Base-by-base conservation (phyloP, 345 rosid species). In the Balakata baccata region DNA sequence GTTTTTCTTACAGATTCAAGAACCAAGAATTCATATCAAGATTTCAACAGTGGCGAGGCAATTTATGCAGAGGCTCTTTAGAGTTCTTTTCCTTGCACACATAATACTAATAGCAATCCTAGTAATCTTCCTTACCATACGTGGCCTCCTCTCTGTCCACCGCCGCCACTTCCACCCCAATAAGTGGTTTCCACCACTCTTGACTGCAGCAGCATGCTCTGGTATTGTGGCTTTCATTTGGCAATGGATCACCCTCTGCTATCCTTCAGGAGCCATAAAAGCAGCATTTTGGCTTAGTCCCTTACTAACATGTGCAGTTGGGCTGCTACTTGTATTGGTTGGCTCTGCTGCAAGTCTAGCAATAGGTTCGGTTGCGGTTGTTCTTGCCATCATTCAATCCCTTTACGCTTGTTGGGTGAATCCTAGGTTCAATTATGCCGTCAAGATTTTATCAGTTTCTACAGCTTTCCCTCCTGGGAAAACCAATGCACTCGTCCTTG, bases 131-230 rank as follows among this genome's bases (percentile, higher is more conserved):
- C 87, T 94, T 76, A 81, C 87, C 12, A 73, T 89, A 74, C 87
- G 91, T 0, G 94, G 96, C 66, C 82, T 86, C 64, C 74, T 90
- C 78, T 80, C 77, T 7, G 84, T 83, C 47, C 46, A 45, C 29
- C 80, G 80, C 65, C 87, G 82, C 83, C 84, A 87, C 68, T 90
- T 92, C 80, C 84, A 81, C 39, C 92, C 89, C 20, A 84, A 60
- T 85, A 77, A 92, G 71, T 92, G 96, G 97, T 94, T 86, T 66
- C 90, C 87, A 72, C 96, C 97, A 3, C 77, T 92, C 67, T 85
- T 90, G 65, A 47, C 88, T 29, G 90, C 97, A 46, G 56, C 79
- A 3, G 93, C 85, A 5, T 81, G 73, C 34, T 85, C 86, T 1
- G 96, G 88, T 58, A 22, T 85, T 47, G 72, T 86, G 66, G 86